A percentile compares a stretch with the other conserved stretches of the same genome.
Conservation (phyloP, 495 filamentous ascomycete genomes). For the Friedmanniomyces endolithicus region DNA sequence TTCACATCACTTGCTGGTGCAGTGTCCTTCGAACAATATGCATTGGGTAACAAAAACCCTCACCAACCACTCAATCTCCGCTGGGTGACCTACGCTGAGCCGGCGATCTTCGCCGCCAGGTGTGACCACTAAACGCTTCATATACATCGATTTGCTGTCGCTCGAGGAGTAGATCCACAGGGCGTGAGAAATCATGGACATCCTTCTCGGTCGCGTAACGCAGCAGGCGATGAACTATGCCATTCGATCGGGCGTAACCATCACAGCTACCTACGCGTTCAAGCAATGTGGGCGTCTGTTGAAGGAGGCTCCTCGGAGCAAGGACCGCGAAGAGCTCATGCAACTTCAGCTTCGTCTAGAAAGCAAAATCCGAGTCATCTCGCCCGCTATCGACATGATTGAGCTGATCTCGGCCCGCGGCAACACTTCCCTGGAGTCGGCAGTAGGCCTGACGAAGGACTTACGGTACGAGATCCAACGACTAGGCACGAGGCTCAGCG, state of each 20-base stretch:
- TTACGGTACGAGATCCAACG: constrained; percentile 80
- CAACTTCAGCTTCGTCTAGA: constrained; percentile 62
- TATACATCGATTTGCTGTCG: too few species aligned
- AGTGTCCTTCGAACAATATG: too few species aligned
- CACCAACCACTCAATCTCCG: too few species aligned
- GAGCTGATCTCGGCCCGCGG: constrained; percentile 89
- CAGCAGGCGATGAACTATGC: constrained; percentile 87
- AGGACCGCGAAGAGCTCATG: constrained; percentile 56
- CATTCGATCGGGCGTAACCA: constrained; percentile 74
- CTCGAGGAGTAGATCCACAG: too few species aligned
- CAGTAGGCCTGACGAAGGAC: constrained; percentile 70
- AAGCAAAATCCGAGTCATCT: constrained; percentile 81
- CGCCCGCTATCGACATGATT: constrained; percentile 86
- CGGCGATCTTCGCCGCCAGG: too few species aligned
- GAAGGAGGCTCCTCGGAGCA: constrained; percentile 53
- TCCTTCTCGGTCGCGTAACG: constrained; percentile 59
- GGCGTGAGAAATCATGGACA: too few species aligned
- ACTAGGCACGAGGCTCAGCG: constrained; percentile 63
- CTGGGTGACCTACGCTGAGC: too few species aligned
- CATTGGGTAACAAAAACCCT: too few species aligned
- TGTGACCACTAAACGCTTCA: too few species aligned
- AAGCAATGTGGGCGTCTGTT: constrained; percentile 68
- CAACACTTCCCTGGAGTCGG: constrained; percentile 87
- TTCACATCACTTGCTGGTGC: too few species aligned
- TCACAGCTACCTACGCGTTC: constrained; percentile 79